Conservation (phyloP, 768 basidiomycete species). For the Coprinopsis sp. region DNA sequence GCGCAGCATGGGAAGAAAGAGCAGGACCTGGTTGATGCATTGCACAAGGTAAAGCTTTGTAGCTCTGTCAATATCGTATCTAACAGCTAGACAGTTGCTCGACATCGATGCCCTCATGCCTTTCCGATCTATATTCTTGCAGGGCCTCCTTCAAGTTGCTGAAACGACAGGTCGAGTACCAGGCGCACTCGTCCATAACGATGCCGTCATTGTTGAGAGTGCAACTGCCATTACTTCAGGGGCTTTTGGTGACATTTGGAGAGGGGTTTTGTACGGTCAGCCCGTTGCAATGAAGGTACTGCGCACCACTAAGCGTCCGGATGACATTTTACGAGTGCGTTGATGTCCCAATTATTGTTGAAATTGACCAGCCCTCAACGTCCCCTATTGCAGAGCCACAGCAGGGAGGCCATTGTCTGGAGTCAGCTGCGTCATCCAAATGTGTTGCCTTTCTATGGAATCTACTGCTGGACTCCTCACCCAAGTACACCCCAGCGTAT, state of each 20-base stretch:
- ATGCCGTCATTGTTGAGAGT: not conserved
- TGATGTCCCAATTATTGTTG: not conserved
- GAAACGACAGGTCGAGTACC: too few relatives aligned
- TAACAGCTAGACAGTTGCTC: too few relatives aligned
- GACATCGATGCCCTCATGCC: too few relatives aligned
- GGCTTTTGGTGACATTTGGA: not conserved
- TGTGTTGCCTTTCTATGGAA: constrained; percentile 14
- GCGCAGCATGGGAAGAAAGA: too few relatives aligned
- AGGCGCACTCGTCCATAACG: too few relatives aligned
- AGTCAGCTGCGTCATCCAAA: constrained; percentile 10
- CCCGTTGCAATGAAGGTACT: not conserved
- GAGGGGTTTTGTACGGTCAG: not conserved
- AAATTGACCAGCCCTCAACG: not conserved
- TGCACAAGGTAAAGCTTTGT: too few relatives aligned
- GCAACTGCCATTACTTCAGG: not conserved
- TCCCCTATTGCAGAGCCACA: not conserved
- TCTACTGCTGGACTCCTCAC: constrained; percentile 8
- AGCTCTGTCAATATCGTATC: too few relatives aligned
- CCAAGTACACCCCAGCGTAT: constrained; percentile 5
- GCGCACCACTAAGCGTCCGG: not conserved
- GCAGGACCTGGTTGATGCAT: too few relatives aligned
- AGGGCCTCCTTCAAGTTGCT: too few relatives aligned
- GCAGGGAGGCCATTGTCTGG: constrained; percentile 11
- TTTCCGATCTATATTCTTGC: too few relatives aligned
- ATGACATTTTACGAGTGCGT: not conserved